Evolutionary conservation across 306 rosid genomes (phyloP), one percentile per base, ranked within the genome.

Genomic region (Casuarina equisetifolia): DNA sequence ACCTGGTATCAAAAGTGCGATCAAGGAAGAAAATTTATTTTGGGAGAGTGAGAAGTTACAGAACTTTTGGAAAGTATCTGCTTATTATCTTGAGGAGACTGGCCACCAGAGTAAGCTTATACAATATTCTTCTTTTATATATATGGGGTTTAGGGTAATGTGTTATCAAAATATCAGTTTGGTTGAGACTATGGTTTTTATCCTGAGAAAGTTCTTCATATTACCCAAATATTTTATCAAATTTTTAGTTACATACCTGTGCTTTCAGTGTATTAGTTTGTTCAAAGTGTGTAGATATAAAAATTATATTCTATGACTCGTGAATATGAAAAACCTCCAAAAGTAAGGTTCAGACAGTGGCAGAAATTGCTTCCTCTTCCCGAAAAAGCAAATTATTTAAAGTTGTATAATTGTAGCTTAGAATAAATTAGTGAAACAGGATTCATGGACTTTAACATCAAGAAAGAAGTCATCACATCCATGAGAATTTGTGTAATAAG

Each of bases 71-170:
- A 83, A 88, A 73, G 85, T 81, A 20, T 83, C 94, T 77, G 81
- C 94, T 72, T 88, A 90, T 81, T 48, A 72, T 70, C 62, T 88
- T 38, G 89, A 90, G 84, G 88, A 86, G 16, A 68, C 2, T 6
- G 64, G 39, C 59, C 80, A 67, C 20, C 85, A 84, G 58, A 85
- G 90, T 87, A 50, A 64, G 81, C 48, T 2, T 11, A 40, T 16
- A 35, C 16, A 6, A 3, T 8, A 8, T 1, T 74, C 70, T 79
- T 17, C 78, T 44, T 43, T 50, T 64, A 8, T 54, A 58, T 72
- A 66, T 61, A n/a, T 17, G 25, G 77, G 9, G 15, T 69, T 48
- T 53, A 4, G 67, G 7, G 11, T 7, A 10, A 9, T n/a, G 76
- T 57, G 45, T 9, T 52, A 57, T 73, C 17, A 53, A 35, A 11